Percentiles rank a stretch among this genome's conserved stretches.
Conservation (phyloP, 2,329 filamentous ascomycete genomes). For the Diaporthe vexans region DNA sequence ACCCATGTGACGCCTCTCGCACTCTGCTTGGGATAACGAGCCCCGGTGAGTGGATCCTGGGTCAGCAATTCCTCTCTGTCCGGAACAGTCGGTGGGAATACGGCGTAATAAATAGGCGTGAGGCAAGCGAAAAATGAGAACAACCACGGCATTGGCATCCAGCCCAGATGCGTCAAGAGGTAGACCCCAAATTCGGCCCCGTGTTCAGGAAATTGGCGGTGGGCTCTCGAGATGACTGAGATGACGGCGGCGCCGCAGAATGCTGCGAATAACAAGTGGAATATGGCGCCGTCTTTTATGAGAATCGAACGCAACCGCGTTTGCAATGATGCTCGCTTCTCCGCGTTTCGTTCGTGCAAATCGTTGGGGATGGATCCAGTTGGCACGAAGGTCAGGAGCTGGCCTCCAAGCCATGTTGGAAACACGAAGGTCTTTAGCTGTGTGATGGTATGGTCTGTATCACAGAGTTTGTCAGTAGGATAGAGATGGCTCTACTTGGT, state of each 20-base stretch:
- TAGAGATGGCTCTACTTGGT: neutral
- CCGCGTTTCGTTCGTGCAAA: conserved; percentile 70
- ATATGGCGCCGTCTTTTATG: conserved; percentile 64
- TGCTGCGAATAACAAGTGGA: conserved; percentile 69
- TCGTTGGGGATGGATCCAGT: conserved; percentile 65
- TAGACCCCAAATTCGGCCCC: conserved; percentile 61
- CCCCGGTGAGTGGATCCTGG: neutral
- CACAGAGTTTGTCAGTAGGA: neutral
- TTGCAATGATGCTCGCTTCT: conserved; percentile 65
- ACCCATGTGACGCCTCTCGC: conserved; percentile 15
- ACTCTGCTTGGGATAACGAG: conserved; percentile 18
- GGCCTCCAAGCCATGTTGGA: conserved; percentile 71
- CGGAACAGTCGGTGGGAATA: conserved; percentile 70
- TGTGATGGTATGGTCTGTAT: conserved; percentile 8
- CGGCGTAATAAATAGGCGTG: conserved; percentile 72
- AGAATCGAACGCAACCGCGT: conserved; percentile 67
- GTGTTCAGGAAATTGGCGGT: conserved; percentile 56
- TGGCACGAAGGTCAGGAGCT: conserved; percentile 71
- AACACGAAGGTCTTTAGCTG: conserved; percentile 62
- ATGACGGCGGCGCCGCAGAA: conserved; percentile 52
- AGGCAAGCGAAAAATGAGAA: conserved; percentile 68
- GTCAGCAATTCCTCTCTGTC: conserved; percentile 69
- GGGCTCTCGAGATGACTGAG: conserved; percentile 48
- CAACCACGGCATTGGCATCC: conserved; percentile 72
- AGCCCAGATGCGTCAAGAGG: conserved; percentile 72